Conservation (phyloP, 2,329 filamentous ascomycete species). For the Cryphonectria parasitica region DNA sequence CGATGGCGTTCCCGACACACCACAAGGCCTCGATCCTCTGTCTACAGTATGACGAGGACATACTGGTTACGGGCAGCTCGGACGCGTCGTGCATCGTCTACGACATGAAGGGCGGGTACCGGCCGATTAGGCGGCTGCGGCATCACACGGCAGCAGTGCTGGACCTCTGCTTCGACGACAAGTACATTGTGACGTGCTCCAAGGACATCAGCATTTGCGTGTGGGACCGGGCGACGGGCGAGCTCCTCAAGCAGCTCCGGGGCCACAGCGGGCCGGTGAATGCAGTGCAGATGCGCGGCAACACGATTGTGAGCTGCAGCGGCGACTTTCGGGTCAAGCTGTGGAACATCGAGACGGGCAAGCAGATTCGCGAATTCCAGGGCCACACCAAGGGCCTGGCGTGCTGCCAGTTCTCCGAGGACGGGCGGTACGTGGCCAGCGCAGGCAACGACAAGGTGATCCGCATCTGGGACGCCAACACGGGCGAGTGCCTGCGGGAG, state of each 20-base stretch:
- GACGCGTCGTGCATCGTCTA: constrained; percentile 92
- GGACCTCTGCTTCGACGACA: constrained; percentile 89
- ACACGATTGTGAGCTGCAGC: constrained; percentile 89
- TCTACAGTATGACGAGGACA: constrained; percentile 89
- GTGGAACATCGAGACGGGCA: constrained; percentile 90
- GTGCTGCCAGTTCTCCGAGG: constrained; percentile 94
- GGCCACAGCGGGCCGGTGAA: constrained; percentile 94
- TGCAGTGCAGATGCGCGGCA: constrained; percentile 91
- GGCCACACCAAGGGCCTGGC: constrained; percentile 93
- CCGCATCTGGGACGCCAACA: constrained; percentile 93
- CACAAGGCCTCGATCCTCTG: constrained; percentile 94
- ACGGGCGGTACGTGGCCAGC: constrained; percentile 89
- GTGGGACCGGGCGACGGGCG: constrained; percentile 84
- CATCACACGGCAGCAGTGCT: constrained; percentile 88
- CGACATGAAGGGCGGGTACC: constrained; percentile 77
- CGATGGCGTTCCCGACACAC: constrained; percentile 64
- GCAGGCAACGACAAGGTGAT: constrained; percentile 96
- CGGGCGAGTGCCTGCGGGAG: constrained; percentile 79
- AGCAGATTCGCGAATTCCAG: constrained; percentile 85
- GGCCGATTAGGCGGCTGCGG: constrained; percentile 75
- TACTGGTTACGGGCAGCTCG: constrained; percentile 93
- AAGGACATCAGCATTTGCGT: constrained; percentile 95
- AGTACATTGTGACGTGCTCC: constrained; percentile 94
- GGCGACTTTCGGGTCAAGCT: constrained; percentile 93
- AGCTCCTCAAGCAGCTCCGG: constrained; percentile 74